Evolutionary conservation across 345 rosid genomes (phyloP), one percentile per base, ranked within the genome.

Genomic region (Rhodomyrtus tomentosa): DNA sequence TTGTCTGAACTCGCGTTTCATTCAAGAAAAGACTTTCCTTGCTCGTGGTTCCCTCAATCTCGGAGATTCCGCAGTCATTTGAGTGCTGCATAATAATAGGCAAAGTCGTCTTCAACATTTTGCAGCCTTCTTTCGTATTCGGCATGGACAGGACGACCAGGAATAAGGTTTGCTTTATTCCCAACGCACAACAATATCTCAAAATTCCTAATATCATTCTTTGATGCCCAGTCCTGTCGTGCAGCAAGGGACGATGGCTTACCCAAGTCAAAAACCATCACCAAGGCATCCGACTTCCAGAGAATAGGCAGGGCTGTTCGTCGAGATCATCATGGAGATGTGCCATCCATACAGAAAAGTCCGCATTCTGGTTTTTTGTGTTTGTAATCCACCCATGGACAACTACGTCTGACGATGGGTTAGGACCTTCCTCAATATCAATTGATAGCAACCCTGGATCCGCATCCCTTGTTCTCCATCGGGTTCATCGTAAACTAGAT

Each of bases 291-390:
- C 79, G 91, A 84, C 72, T 86, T 87, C 68, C 85, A 85, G n/a
- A 87, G 90, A 49, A 83, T 52, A 53, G 95, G 95, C 82, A 91
- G 87, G 40, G 55, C 50, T 27, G 85, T 40, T 90, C 79, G n/a
- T 91, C 92, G 82, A 91, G 87, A 54, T 83, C 93, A 25, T 93
- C 94, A n/a, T 82, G 85, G 52, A 96, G 94, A 92, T 94, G 95
- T 48, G 92, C 89, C 86, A 93, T 88, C 93, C 95, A 95, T 29
- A 95, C 84, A 59, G 94, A 92, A 85, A 93, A 95, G 87, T 94
- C 98, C 27, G 98, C 99, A 20, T 93, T 84, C 88, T 95, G 95
- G 90, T 96, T 95, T 91, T 95, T 96, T 3, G 98, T 96, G 89
- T 95, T 85, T 76, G 93, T 96, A 74, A 90, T 93, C 98, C 98